Evolutionary conservation across 352 stramenopile species (phyloP).

Genomic region (Phytopythium delawarense): DNA sequence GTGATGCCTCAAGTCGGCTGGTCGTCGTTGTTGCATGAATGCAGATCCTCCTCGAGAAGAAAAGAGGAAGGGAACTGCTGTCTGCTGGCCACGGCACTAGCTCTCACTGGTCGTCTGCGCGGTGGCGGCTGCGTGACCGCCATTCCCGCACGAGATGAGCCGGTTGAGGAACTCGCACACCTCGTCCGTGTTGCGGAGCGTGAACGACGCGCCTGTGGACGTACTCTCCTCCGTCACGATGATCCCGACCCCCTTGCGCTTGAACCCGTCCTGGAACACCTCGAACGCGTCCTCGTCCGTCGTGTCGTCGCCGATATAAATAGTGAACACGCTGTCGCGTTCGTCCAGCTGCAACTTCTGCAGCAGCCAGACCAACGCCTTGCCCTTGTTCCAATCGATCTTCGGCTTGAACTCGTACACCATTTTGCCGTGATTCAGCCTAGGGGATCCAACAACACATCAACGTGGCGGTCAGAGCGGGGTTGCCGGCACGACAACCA

Average conservation of each 20-base stretch:
- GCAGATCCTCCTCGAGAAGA: background rate
- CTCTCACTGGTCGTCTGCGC: background rate
- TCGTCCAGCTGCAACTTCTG: conserved; percentile 67
- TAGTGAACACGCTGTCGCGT: conserved; percentile 80
- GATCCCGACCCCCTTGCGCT: conserved; percentile 76
- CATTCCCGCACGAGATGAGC: conserved; percentile 37
- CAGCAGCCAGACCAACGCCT: conserved; percentile 85
- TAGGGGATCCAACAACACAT: conserved; percentile 9
- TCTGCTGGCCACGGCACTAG: background rate
- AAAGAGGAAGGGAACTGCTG: background rate
- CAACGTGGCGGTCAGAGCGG: background rate
- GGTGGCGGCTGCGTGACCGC: background rate
- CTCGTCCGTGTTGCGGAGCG: conserved; percentile 69
- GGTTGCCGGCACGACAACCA: background rate
- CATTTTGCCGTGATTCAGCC: conserved; percentile 85
- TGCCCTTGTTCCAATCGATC: conserved; percentile 92
- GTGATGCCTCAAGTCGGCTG: no score
- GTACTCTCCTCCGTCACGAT: conserved; percentile 74
- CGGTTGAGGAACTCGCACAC: conserved; percentile 73
- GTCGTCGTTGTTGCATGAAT: background rate
- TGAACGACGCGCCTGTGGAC: conserved; percentile 66
- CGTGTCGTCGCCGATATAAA: conserved; percentile 91
- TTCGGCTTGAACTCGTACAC: conserved; percentile 90
- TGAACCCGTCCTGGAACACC: conserved; percentile 49
- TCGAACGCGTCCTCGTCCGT: conserved; percentile 87